A percentile compares a stretch with the other conserved stretches of the same genome.
phyloP scores from a whole-genome alignment of 1,139 yeast genomes.

The Meyerozyma elateridarum region DNA sequence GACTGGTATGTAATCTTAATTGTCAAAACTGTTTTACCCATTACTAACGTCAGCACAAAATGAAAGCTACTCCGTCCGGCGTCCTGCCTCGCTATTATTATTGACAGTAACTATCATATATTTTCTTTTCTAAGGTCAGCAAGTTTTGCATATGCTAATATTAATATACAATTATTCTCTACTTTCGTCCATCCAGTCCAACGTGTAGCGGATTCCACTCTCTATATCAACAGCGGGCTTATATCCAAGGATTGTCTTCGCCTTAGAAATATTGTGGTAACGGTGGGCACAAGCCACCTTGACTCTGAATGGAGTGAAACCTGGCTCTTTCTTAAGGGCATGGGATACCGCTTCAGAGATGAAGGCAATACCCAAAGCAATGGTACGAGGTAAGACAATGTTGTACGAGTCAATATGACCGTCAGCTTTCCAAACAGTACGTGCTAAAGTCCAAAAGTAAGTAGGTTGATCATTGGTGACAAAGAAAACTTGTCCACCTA shows the following conservation, averaged over 20 bases:
- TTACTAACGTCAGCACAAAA: too few relatives aligned
- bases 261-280: slow-evolving; percentile 88
- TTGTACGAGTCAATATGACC: slow-evolving; percentile 72
- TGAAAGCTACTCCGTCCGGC: too few relatives aligned
- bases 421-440: slow-evolving; percentile 96
- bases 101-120: too few relatives aligned
- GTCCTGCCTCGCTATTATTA: too few relatives aligned
- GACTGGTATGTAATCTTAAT: too few relatives aligned
- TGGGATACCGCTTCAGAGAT: slow-evolving; percentile 70
- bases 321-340: slow-evolving; percentile 76
- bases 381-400: slow-evolving; percentile 63
- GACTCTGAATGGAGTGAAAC: slow-evolving; percentile 94
- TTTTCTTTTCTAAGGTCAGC: too few relatives aligned
- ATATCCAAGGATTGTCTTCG: slow-evolving; percentile 73
- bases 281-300: slow-evolving; percentile 91
- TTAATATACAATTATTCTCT: slow-evolving; percentile 2
- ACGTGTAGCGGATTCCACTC: slow-evolving; percentile 74
- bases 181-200: slow-evolving; percentile 85
- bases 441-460: slow-evolving; percentile 95
- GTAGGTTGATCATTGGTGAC: slow-evolving; percentile 93
- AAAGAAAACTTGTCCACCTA: slow-evolving; percentile 86
- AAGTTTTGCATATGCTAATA: too few relatives aligned
- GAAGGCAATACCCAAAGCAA: slow-evolving; percentile 79
- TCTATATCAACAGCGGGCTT: slow-evolving; percentile 76
- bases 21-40: too few relatives aligned